Base-by-base conservation (phyloP, 371 early-diverging fungal species). In the Synchytrium microbalum region DNA sequence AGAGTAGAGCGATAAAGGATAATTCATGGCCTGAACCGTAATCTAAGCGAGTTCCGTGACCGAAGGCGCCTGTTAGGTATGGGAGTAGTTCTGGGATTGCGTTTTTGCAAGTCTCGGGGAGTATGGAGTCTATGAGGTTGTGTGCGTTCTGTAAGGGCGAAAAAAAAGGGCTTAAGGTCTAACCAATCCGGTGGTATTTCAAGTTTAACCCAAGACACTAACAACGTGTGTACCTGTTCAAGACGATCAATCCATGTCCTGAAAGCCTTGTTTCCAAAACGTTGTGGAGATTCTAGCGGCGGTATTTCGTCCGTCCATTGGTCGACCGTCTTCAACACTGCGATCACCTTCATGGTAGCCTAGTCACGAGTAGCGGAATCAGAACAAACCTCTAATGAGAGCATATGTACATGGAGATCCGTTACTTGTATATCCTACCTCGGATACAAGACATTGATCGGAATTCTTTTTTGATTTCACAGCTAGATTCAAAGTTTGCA, bases 11-110 rank as follows among this genome's bases (percentile, higher is more conserved):
- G 32, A 96, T 75, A 67, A 98, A 99, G 64, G 92, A 92, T 8
- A 96, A 87, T 81, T 99, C 99, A 69, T 99, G 99, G 1, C 99
- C 99, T 24, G 96, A 96, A 28, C 99, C 99, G 77, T 99, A 99
- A 79, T 99, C 99, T 30, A 99, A 89, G 63, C 99, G 84, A 46
- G 82, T 86, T n/a, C 82, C 77, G 73, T 98, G 92, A 25, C 99
- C 99, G 84, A 98, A 99, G 61, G 89, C 86, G 66, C 90, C 86
- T 26, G 79, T 68, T 27, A 97, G 80, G 73, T 99, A 99, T 54
- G 80, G 73, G 26, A 81, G 67, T 1, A 93, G 82, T 79, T 96
- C 95, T 5, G 70, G 69, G 3, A 85, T 72, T 1, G 89, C 84
- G 3, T 73, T 77, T 19, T 67, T 56, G 0, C 75, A 79, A 29